A percentile compares a stretch with the other conserved stretches of the same genome.
Evolutionary conservation across 2,329 filamentous ascomycete species (phyloP).

Genomic region (Phaeoacremonium minimum): DNA sequence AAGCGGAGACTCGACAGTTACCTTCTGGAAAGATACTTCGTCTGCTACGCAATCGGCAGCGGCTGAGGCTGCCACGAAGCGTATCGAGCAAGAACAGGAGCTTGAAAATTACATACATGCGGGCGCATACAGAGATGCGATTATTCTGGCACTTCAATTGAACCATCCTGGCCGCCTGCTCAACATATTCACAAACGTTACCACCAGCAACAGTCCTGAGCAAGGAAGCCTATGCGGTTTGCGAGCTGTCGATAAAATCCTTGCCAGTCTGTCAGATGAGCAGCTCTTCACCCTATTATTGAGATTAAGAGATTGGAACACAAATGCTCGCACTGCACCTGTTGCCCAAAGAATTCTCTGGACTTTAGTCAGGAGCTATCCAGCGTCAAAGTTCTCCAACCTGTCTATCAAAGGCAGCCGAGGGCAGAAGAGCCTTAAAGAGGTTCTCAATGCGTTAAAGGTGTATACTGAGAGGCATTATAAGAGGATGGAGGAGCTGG

Average conservation of each 20-base stretch:
- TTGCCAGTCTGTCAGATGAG: slow-evolving; percentile 74
- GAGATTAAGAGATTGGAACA: slow-evolving; percentile 92
- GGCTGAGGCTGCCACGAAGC: slow-evolving; percentile 67
- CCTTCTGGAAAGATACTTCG: slow-evolving; percentile 94
- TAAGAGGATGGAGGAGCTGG: slow-evolving; percentile 79
- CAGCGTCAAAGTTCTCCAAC: slow-evolving; percentile 70
- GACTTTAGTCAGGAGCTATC: slow-evolving; percentile 75
- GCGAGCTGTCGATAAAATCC: slow-evolving; percentile 74
- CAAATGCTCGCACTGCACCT: slow-evolving; percentile 80
- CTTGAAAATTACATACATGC: slow-evolving; percentile 88
- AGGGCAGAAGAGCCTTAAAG: slow-evolving; percentile 66
- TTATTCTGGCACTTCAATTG: slow-evolving; percentile 84
- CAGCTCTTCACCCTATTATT: slow-evolving; percentile 82
- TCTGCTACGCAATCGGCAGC: slow-evolving; percentile 71
- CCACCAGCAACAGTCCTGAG: slow-evolving; percentile 58
- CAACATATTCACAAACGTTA: slow-evolving; percentile 75
- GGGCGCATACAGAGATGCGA: slow-evolving; percentile 87
- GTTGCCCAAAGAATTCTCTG: slow-evolving; percentile 83
- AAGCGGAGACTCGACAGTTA: slow-evolving; percentile 86
- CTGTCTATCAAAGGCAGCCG: slow-evolving; percentile 56
- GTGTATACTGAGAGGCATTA: slow-evolving; percentile 94
- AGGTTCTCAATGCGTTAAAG: slow-evolving; percentile 80
- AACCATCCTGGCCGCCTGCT: slow-evolving; percentile 91
- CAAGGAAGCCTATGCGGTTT: slow-evolving; percentile 60
- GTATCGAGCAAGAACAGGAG: slow-evolving; percentile 88